A percentile compares a stretch with the other conserved stretches of the same genome.
Conservation (phyloP, 2,329 filamentous ascomycete species). For the Aspergillus proliferans region DNA sequence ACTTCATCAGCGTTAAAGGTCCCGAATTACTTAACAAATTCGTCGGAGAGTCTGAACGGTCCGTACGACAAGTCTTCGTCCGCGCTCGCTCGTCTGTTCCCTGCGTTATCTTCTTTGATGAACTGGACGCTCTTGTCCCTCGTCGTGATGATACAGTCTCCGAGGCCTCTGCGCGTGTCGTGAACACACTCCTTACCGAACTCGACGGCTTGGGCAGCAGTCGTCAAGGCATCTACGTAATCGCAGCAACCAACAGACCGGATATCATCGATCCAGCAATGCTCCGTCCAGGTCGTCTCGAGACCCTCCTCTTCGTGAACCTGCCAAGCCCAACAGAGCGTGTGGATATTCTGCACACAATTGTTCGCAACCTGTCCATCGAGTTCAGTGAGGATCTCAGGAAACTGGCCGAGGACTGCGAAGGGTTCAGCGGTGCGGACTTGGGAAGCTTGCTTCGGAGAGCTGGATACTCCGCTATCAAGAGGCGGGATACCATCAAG, state of each 20-base stretch:
- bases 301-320: constrained; percentile 83
- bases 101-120: constrained; percentile 96
- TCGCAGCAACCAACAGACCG: constrained; percentile 89
- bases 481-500: constrained; percentile 43
- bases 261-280: constrained; percentile 97
- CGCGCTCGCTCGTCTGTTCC: constrained; percentile 80
- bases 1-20: constrained; percentile 97
- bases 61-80: constrained; percentile 84
- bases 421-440: constrained; percentile 70
- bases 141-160: constrained; percentile 70
- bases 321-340: constrained; percentile 72
- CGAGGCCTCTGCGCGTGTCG: constrained; percentile 80
- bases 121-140: constrained; percentile 87
- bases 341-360: constrained; percentile 74
- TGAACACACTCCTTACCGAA: constrained; percentile 91
- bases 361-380: constrained; percentile 47
- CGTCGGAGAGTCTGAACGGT: constrained; percentile 90
- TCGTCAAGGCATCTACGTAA: constrained; percentile 82
- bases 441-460: constrained; percentile 53
- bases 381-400: constrained; percentile 52
- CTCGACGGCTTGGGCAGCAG: constrained; percentile 73
- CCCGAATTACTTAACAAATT: constrained; percentile 97
- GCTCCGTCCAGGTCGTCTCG: constrained; percentile 82
- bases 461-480: constrained; percentile 54
- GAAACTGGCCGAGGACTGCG: constrained; percentile 64